phyloP scores from a whole-genome alignment of 495 filamentous ascomycete genomes.

The Corynascus novoguineensis region DNA sequence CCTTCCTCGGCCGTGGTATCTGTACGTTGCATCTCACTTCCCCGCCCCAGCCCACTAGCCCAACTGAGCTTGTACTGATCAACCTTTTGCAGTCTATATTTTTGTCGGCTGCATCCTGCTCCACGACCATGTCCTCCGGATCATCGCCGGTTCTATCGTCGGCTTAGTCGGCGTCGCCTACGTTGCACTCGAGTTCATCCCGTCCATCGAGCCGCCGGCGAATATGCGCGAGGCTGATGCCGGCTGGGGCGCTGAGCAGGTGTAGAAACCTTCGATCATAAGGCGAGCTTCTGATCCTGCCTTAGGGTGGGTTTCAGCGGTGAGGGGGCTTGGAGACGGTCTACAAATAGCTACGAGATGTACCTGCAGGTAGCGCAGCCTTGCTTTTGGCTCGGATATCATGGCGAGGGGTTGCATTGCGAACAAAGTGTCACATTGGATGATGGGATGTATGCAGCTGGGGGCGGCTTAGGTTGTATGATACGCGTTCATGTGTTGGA shows the following conservation, averaged over 20 bases:
- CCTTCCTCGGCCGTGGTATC: constrained; percentile 88
- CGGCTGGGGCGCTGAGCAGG: constrained; percentile 87
- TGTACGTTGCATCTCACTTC: constrained; percentile 61
- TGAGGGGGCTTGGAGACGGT: not conserved
- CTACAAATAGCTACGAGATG: not conserved
- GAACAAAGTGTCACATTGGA: not conserved
- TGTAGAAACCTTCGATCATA: constrained; percentile 45
- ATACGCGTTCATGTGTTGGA: not conserved
- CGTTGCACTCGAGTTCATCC: constrained; percentile 82
- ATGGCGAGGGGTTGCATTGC: not conserved
- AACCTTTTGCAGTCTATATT: constrained; percentile 69
- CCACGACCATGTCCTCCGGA: constrained; percentile 50
- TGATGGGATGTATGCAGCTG: not conserved
- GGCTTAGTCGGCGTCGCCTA: constrained; percentile 75
- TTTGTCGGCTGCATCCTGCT: constrained; percentile 85
- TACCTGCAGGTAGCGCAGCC: not conserved
- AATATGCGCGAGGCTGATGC: constrained; percentile 93
- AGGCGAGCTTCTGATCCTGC: not conserved
- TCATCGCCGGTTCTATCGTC: constrained; percentile 65
- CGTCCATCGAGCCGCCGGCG: constrained; percentile 91
- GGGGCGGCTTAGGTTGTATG: constrained; percentile 4
- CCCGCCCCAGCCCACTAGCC: not conserved
- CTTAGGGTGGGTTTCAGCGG: no score
- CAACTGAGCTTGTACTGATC: not conserved
- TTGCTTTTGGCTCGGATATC: not conserved